These are phyloP conservation scores for Cicer chorassanicum DNA, from an alignment of 306 rosid species.

Conservation along the genomic window DNA sequence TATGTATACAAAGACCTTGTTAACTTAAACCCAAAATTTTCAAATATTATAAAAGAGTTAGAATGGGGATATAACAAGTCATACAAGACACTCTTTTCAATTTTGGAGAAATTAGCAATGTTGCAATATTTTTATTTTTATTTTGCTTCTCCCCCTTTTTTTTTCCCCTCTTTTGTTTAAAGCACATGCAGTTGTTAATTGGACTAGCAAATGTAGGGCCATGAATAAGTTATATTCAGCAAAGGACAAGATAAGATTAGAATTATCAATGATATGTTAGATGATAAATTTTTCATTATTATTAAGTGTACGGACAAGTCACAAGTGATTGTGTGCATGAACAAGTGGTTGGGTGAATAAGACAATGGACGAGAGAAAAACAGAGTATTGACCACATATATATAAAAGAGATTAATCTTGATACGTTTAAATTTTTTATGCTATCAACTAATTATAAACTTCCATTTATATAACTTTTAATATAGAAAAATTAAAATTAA, in stretches of 20 bases:
- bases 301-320: constrained; percentile 34
- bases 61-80: background rate
- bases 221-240: constrained; percentile 48
- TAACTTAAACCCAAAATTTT: constrained; percentile 31
- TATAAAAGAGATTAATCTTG: background rate
- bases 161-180: background rate
- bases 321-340: constrained; percentile 41
- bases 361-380: constrained; percentile 7
- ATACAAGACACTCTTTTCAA: background rate
- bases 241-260: constrained; percentile 53
- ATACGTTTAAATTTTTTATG: too few species aligned
- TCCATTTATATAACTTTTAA: too few species aligned
- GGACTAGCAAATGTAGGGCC: constrained; percentile 45
- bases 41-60: constrained; percentile 6
- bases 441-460: too few species aligned
- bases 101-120: background rate
- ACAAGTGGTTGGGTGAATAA: constrained; percentile 39
- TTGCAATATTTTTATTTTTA: too few species aligned
- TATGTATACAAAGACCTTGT: constrained; percentile 20
- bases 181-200: constrained; percentile 44
- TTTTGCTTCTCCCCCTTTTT: too few species aligned
- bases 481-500: too few species aligned
- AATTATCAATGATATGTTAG: constrained; percentile 25
- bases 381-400: constrained; percentile 43
- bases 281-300: too few species aligned